Evolutionary conservation across 352 stramenopile genomes (phyloP).

Genomic region (Saprolegnia diclina): DNA sequence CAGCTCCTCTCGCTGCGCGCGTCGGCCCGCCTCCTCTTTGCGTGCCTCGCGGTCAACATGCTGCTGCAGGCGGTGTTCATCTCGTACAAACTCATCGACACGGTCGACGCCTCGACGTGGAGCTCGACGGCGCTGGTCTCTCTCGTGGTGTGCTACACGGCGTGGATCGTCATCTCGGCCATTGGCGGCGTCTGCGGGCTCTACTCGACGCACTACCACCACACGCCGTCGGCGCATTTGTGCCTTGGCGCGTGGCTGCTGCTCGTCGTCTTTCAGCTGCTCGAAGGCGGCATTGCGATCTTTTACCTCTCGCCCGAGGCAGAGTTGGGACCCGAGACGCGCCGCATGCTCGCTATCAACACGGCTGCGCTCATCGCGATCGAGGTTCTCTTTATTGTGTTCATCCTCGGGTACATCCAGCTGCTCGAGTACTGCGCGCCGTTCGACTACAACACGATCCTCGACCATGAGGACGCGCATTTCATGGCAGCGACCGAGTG

Average conservation of each 20-base stretch:
- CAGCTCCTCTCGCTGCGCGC: constrained; percentile 19
- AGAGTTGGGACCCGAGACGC: background rate
- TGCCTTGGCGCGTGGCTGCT: constrained; percentile 19
- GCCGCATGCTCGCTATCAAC: background rate
- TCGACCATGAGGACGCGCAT: background rate
- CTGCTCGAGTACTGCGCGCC: constrained; percentile 21
- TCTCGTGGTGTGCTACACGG: constrained; percentile 8
- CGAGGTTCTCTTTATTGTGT: constrained; percentile 21
- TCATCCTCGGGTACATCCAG: constrained; percentile 27
- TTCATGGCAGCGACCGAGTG: background rate
- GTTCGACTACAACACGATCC: constrained; percentile 7
- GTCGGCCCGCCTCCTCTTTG: constrained; percentile 18
- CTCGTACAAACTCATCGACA: constrained; percentile 17
- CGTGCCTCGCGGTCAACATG: constrained; percentile 26
- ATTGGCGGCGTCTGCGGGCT: constrained; percentile 12
- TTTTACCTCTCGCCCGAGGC: constrained; percentile 5
- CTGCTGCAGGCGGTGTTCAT: constrained; percentile 23
- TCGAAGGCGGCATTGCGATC: constrained; percentile 20
- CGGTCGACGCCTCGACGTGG: constrained; percentile 6
- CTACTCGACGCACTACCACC: constrained; percentile 20
- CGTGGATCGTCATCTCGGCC: constrained; percentile 20
- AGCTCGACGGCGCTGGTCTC: background rate
- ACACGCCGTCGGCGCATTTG: background rate
- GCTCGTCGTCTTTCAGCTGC: constrained; percentile 14
- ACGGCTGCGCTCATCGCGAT: constrained; percentile 13